Percentiles rank a stretch among this genome's conserved stretches.
These are phyloP conservation scores for Phylloporus sp. DNA, from an alignment of 768 basidiomycete genomes.

Conservation along the genomic window DNA sequence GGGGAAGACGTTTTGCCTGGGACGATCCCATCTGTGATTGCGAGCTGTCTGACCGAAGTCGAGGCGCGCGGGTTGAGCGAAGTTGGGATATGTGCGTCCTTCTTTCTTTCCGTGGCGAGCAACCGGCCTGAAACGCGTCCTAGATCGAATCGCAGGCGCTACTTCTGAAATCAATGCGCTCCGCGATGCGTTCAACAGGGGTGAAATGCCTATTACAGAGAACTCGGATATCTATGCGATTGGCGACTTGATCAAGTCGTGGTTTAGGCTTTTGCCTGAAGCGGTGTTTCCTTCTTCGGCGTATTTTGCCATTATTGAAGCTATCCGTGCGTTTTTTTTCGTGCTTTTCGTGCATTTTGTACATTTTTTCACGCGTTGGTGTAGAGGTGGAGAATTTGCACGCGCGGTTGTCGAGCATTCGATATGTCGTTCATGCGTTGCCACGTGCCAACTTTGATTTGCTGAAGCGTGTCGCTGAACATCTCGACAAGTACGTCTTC, in stretches of 20 bases:
- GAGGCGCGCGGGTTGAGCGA: constrained; percentile 73
- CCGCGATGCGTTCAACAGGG: constrained; percentile 72
- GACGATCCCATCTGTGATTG: constrained; percentile 60
- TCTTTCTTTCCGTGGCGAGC: not conserved
- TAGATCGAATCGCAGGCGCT: constrained; percentile 83
- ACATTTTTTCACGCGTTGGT: not conserved
- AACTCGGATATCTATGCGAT: constrained; percentile 76
- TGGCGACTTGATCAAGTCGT: constrained; percentile 78
- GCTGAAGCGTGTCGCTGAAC: constrained; percentile 73
- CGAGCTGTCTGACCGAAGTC: constrained; percentile 62
- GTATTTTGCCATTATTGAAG: constrained; percentile 65
- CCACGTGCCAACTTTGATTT: constrained; percentile 74
- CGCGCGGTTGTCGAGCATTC: constrained; percentile 56
- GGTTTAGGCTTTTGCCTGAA: constrained; percentile 80
- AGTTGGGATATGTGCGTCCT: constrained; percentile 72
- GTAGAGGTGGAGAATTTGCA: constrained; percentile 71
- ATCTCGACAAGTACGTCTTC: constrained; percentile 63
- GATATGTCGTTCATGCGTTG: constrained; percentile 60
- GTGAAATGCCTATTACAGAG: constrained; percentile 54
- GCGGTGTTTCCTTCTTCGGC: constrained; percentile 67
- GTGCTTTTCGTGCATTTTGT: too few relatives aligned
- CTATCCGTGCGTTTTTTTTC: constrained; percentile 50
- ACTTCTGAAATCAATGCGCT: constrained; percentile 61
- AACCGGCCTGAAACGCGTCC: not conserved
- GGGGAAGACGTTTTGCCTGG: constrained; percentile 48